A percentile compares a stretch with the other conserved stretches of the same genome.
Evolutionary conservation across 345 rosid species (phyloP).

Genomic region (Hibiscus tridactylites): DNA sequence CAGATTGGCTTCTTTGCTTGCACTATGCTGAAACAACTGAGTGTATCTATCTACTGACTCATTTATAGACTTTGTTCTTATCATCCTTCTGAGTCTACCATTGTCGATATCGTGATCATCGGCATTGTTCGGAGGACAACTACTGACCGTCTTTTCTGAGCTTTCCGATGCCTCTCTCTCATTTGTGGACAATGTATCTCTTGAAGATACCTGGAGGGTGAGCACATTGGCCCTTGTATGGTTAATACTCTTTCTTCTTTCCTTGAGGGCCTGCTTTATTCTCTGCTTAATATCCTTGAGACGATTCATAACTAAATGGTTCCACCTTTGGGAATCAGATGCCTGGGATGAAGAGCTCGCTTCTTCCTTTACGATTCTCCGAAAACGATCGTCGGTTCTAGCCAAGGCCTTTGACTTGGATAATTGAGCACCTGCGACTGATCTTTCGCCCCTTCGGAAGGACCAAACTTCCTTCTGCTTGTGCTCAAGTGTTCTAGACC

Average conservation of each 20-base stretch:
- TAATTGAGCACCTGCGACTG: not conserved
- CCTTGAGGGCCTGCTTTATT: slow-evolving; percentile 48
- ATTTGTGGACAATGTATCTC: not conserved
- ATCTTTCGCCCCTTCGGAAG: slow-evolving; percentile 27
- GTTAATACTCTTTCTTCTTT: slow-evolving; percentile 24
- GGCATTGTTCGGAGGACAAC: slow-evolving; percentile 18
- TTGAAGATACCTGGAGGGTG: slow-evolving; percentile 14
- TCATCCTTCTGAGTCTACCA: slow-evolving; percentile 6
- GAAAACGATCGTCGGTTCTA: slow-evolving; percentile 3
- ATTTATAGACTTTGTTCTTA: slow-evolving; percentile 40
- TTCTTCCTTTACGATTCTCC: slow-evolving; percentile 15
- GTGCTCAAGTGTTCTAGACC: slow-evolving; percentile 56
- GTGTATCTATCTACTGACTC: slow-evolving; percentile 53
- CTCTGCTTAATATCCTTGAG: slow-evolving; percentile 52
- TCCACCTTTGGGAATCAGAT: slow-evolving; percentile 43
- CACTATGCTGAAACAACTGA: slow-evolving; percentile 43
- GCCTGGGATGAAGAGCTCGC: slow-evolving; percentile 19
- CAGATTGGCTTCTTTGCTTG: slow-evolving; percentile 27
- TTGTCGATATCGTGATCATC: slow-evolving; percentile 15
- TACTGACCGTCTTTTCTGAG: not conserved
- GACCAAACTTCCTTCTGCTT: slow-evolving; percentile 73
- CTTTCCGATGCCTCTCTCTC: slow-evolving; percentile 14
- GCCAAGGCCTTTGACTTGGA: slow-evolving; percentile 4
- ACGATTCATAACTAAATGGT: slow-evolving; percentile 33
- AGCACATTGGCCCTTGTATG: not conserved